These are phyloP conservation scores for Cicer bijugum DNA, from an alignment of 306 rosid genomes.

Conservation along the genomic window DNA sequence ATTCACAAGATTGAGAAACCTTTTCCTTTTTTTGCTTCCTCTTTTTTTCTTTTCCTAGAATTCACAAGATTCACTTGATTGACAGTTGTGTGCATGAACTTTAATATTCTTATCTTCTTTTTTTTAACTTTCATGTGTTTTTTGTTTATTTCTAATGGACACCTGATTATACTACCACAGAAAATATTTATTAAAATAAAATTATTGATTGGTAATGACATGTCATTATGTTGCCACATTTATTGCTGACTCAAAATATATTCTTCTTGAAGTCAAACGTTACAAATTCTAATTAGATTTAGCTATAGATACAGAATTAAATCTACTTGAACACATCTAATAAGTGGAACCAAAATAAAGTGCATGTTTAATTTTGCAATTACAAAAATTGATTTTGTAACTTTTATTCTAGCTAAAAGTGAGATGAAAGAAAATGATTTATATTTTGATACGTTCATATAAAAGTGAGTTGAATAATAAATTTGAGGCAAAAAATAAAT, in stretches of 20 bases:
- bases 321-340: no score
- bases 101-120: constrained; percentile 49
- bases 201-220: constrained; percentile 29
- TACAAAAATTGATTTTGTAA: no score
- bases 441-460: no score
- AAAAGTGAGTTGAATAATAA: no score
- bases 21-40: constrained; percentile 29
- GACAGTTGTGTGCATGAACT: constrained; percentile 72
- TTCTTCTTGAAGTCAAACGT: not conserved
- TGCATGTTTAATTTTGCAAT: no score
- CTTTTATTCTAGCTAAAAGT: no score
- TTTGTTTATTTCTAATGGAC: constrained; percentile 46
- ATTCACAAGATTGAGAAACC: constrained; percentile 70
- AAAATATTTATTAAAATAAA: constrained; percentile 11
- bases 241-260: constrained; percentile 35
- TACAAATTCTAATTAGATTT: no score
- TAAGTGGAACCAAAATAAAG: no score
- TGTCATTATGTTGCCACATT: constrained; percentile 47
- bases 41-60: constrained; percentile 17
- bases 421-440: no score
- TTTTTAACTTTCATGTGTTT: constrained; percentile 55
- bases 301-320: no score
- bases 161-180: constrained; percentile 43
- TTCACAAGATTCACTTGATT: constrained; percentile 77
- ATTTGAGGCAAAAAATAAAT: no score